Conservation (phyloP, 441 rosid genomes). For the Aleurites moluccanus region DNA sequence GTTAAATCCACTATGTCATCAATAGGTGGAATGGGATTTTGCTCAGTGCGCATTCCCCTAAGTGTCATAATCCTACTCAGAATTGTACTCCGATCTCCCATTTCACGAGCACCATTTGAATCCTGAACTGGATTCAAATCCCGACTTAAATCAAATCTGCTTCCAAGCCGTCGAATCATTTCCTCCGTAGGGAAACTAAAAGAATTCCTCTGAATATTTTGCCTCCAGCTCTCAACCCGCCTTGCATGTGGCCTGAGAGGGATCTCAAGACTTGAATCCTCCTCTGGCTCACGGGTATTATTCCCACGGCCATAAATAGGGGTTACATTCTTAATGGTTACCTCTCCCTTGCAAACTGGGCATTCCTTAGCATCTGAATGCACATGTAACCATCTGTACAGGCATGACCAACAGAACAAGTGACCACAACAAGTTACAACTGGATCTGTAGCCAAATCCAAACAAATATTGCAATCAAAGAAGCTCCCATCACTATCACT, state of each 20-base stretch:
- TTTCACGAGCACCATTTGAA: constrained; percentile 51
- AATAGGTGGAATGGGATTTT: constrained; percentile 41
- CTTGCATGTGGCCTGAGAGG: constrained; percentile 76
- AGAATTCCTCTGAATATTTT: constrained; percentile 64
- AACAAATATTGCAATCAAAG: constrained; percentile 86
- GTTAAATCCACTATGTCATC: constrained; percentile 52
- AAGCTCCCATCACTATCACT: constrained; percentile 70
- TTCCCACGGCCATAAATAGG: constrained; percentile 91
- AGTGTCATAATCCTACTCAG: constrained; percentile 65
- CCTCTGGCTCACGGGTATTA: constrained; percentile 53
- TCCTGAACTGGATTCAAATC: constrained; percentile 59
- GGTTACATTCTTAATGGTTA: constrained; percentile 63
- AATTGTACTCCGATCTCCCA: constrained; percentile 45
- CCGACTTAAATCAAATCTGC: constrained; percentile 62
- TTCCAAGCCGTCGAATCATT: constrained; percentile 83
- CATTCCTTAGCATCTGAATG: constrained; percentile 89
- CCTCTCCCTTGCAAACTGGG: constrained; percentile 95
- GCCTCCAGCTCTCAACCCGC: constrained; percentile 89
- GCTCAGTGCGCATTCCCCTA: constrained; percentile 71
- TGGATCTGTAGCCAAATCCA: constrained; percentile 86
- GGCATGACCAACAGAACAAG: constrained; percentile 94
- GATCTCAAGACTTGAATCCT: constrained; percentile 64
- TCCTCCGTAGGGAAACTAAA: constrained; percentile 75
- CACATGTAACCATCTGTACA: constrained; percentile 72
- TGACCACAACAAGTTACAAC: constrained; percentile 96